phyloP scores from a whole-genome alignment of 2,329 filamentous ascomycete species.

The Apiospora saccharicola region DNA sequence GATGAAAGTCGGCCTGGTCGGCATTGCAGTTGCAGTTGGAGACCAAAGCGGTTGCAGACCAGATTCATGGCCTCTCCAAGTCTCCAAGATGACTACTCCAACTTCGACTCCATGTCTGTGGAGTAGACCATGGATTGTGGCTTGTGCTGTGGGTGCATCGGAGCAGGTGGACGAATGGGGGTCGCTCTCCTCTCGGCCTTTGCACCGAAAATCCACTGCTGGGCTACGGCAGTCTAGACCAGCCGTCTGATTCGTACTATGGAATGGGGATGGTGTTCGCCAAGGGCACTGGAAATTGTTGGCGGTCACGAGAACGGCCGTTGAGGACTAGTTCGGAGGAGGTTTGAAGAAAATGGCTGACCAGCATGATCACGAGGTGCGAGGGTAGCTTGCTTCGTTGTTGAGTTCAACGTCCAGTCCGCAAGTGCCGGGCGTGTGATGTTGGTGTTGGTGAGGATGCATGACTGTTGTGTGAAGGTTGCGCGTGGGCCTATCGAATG shows the following conservation, averaged over 20 bases:
- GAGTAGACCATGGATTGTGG: background rate
- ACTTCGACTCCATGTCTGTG: background rate
- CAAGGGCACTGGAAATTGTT: background rate
- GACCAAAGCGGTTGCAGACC: constrained; percentile 7
- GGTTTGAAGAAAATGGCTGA: background rate
- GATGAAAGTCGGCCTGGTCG: background rate
- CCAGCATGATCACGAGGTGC: background rate
- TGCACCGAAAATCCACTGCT: background rate
- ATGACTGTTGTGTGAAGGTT: background rate
- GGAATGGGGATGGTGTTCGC: background rate
- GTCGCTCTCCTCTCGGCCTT: background rate
- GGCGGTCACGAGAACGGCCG: constrained; percentile 6
- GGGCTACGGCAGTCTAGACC: constrained; percentile 18
- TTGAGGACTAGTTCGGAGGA: constrained; percentile 6
- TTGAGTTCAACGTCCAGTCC: background rate
- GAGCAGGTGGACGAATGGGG: background rate
- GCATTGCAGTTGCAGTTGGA: constrained; percentile 2
- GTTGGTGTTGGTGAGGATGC: background rate
- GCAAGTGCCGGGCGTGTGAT: background rate
- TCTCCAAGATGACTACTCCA: background rate
- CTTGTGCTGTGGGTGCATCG: background rate
- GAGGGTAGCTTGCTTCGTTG: background rate
- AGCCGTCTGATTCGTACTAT: background rate
- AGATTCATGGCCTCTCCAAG: background rate
- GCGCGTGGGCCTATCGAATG: constrained; percentile 18